A percentile compares a stretch with the other conserved stretches of the same genome.
Evolutionary conservation across 108 stramenopile species (phyloP).

Genomic region (Pseudonitzschia delicatissima): DNA sequence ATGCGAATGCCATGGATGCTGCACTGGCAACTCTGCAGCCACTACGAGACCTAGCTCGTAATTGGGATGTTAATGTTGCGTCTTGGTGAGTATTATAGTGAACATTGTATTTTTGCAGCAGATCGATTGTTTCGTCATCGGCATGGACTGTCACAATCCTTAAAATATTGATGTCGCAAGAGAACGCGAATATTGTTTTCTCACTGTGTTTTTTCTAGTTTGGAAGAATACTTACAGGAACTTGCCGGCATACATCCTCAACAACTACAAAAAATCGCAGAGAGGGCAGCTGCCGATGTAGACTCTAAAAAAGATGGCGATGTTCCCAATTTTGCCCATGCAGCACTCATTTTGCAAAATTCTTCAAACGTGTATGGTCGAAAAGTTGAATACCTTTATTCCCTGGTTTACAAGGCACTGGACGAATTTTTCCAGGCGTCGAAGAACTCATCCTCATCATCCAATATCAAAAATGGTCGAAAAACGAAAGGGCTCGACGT

Average conservation of each 20-base stretch:
- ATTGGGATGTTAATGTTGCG: constrained; percentile 97
- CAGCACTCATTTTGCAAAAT: constrained; percentile 93
- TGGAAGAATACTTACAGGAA: constrained; percentile 64
- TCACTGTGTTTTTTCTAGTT: too few relatives aligned
- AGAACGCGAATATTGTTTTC: too few relatives aligned
- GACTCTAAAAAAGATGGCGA: constrained; percentile 29
- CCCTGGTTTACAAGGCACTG: constrained; percentile 79
- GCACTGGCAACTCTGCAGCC: constrained; percentile 68
- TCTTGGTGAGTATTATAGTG: constrained; percentile 53
- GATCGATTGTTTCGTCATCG: too few relatives aligned
- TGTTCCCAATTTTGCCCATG: constrained; percentile 90
- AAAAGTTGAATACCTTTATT: constrained; percentile 95
- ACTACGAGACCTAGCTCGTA: constrained; percentile 87
- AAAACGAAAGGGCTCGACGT: constrained; percentile 40
- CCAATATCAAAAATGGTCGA: constrained; percentile 11
- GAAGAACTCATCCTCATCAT: neutral
- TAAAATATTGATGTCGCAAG: too few relatives aligned
- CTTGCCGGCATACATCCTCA: constrained; percentile 22
- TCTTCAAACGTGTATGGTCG: constrained; percentile 82
- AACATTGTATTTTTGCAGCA: too few relatives aligned
- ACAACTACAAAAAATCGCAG: constrained; percentile 1
- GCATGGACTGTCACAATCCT: too few relatives aligned
- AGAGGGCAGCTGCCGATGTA: constrained; percentile 16
- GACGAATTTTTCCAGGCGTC: constrained; percentile 47
- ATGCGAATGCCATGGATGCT: constrained; percentile 26